phyloP scores from a whole-genome alignment of 106 monocot species.

The Triglochin maritima region DNA sequence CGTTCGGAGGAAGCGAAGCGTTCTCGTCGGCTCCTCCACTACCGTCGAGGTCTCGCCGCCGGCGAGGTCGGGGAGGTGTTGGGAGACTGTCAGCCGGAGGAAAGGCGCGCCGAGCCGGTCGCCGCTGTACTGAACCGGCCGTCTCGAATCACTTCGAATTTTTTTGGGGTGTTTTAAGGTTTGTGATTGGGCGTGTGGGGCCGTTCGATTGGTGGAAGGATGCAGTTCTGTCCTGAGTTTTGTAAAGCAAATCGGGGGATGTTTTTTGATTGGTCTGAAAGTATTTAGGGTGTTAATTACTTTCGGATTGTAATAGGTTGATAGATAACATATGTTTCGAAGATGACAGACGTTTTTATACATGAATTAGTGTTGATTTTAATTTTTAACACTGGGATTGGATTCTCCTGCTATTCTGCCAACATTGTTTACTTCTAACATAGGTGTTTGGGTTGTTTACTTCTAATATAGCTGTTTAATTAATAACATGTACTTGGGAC shows the following conservation, averaged over 20 bases:
- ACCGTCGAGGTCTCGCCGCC: not conserved
- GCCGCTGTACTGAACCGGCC: constrained; percentile 36
- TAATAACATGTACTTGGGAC: too few species aligned
- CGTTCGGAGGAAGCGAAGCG: constrained; percentile 9
- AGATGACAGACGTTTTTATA: too few species aligned
- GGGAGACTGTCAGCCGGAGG: constrained; percentile 24
- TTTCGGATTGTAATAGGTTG: too few species aligned
- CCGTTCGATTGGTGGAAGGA: not conserved
- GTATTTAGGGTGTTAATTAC: too few species aligned
- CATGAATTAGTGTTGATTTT: too few species aligned
- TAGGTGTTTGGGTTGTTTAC: too few species aligned
- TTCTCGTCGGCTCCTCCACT: constrained; percentile 1
- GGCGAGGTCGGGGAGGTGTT: not conserved
- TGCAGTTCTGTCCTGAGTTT: not conserved
- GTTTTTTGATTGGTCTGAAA: too few species aligned
- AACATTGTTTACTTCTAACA: too few species aligned
- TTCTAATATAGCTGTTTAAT: too few species aligned
- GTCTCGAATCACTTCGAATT: not conserved
- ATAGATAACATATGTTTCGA: too few species aligned
- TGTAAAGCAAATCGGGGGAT: not conserved
- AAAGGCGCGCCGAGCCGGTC: constrained; percentile 44
- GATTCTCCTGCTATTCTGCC: too few species aligned
- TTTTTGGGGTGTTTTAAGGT: not conserved
- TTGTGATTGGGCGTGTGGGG: not conserved
- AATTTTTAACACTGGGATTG: too few species aligned